Conservation (phyloP, 2,329 filamentous ascomycete species). For the Onygena corvina region DNA sequence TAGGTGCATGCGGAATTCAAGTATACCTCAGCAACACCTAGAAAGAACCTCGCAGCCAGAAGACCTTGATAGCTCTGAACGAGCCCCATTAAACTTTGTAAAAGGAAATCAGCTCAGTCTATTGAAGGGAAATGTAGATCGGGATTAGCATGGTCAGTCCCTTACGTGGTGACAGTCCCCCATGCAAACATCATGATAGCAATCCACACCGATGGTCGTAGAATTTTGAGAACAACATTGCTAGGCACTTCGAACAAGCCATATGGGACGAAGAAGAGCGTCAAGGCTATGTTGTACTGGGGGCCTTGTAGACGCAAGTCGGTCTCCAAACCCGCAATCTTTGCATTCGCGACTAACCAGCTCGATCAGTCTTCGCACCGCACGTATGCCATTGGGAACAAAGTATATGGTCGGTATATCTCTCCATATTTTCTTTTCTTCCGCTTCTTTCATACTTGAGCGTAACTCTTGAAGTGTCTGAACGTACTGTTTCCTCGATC, state of each 20-base stretch:
- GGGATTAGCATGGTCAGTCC: neutral
- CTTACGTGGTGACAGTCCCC: conserved; percentile 21
- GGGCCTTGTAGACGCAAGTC: conserved; percentile 25
- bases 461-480: neutral
- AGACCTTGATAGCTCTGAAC: conserved; percentile 41
- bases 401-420: too few relatives aligned
- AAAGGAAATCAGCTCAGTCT: neutral
- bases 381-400: too few relatives aligned
- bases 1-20: too few relatives aligned
- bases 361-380: neutral
- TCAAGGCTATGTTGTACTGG: conserved; percentile 31
- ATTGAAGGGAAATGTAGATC: neutral
- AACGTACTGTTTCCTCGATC: conserved; percentile 41
- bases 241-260: conserved; percentile 32
- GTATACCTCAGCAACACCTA: conserved; percentile 39
- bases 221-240: conserved; percentile 32
- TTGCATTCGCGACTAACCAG: conserved; percentile 27
- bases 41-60: conserved; percentile 38
- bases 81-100: conserved; percentile 36
- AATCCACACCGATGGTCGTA: conserved; percentile 30
- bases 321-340: conserved; percentile 22
- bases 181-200: conserved; percentile 39
- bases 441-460: neutral
- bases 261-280: conserved; percentile 31
- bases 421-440: neutral